Base-by-base conservation (phyloP, 805 yeast genomes). In the Candida namnaoensis region DNA sequence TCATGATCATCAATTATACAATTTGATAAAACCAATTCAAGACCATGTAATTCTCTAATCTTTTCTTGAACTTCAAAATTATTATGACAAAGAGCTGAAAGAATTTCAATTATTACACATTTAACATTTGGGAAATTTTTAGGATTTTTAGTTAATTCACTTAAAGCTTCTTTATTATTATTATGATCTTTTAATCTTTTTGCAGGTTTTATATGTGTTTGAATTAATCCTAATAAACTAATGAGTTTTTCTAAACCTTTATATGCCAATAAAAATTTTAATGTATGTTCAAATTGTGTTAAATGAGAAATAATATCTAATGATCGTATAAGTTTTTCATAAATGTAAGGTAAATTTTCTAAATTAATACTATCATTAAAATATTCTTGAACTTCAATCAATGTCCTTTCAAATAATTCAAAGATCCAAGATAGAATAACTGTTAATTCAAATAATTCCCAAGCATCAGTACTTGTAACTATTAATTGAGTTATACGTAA, bases 1-100 rank as follows among this genome's bases (percentile, higher is more conserved):
- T 93, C 95, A 56, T 85, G 78, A 37, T 80, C 81, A 58, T 91
- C 98, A 40, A 93, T 79, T 34, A 83, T 76, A 63, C 97, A 90
- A 47, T 81, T 82, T 7, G 90, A 82, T 24, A 91, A 64, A 0
- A 90, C 69, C 15, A 86, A 60, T 41, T 79, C 86, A 12, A 91
- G 58, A 0, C 88, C 95, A 37, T 82, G 85, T 1, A 67, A 49
- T 27, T 72, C 72, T 38, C 97, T 65, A 32, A 85, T 65, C 36
- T 62, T 56, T 43, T 90, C 91, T 56, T 91, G 96, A 5, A 77
- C 72, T 5, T 65, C 65, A 37, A 59, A 64, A 37, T 78, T 71
- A 1, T 71, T 64, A 47, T 71, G 71, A 0, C 74, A 69, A 38
- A 88, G 56, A 38, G 72, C 69, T 0, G 88, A 71, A 10, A 90